These are phyloP conservation scores for Penicillium sp. DNA, from an alignment of 2,329 filamentous ascomycete species.

Conservation along the genomic window DNA sequence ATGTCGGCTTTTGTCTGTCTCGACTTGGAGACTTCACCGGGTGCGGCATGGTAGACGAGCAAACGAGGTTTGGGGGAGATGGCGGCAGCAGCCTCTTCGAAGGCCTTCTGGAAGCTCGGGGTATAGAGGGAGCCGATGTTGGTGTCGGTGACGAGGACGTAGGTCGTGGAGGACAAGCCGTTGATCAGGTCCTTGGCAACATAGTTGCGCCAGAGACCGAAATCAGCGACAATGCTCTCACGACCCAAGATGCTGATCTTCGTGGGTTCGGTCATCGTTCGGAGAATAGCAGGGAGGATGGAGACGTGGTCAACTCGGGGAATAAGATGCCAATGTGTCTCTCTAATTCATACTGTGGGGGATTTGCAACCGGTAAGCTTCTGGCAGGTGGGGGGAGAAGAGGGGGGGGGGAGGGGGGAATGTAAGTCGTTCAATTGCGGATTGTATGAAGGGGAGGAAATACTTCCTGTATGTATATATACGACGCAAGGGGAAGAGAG, in stretches of 20 bases:
- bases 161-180: constrained; percentile 75
- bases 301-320: too few relatives aligned
- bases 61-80: constrained; percentile 54
- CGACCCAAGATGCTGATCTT: constrained; percentile 76
- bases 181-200: constrained; percentile 71
- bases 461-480: too few relatives aligned
- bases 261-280: constrained; percentile 41
- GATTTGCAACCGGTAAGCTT: too few relatives aligned
- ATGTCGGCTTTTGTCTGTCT: constrained; percentile 88
- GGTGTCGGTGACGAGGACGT: constrained; percentile 92
- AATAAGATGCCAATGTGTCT: too few relatives aligned
- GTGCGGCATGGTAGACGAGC: constrained; percentile 75
- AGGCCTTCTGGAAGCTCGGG: constrained; percentile 60
- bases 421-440: too few relatives aligned
- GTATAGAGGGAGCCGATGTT: constrained; percentile 77
- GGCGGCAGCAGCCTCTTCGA: constrained; percentile 45
- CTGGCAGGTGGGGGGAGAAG: too few relatives aligned
- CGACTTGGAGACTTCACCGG: constrained; percentile 87
- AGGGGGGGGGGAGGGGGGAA: too few relatives aligned
- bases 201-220: constrained; percentile 77
- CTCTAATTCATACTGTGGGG: too few relatives aligned
- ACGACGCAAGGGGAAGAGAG: too few relatives aligned
- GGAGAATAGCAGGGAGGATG: too few relatives aligned
- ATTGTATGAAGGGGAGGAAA: too few relatives aligned
- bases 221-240: constrained; percentile 84